Conservation (phyloP, 495 filamentous ascomycete species). For the Mycothermus thermophilus region DNA sequence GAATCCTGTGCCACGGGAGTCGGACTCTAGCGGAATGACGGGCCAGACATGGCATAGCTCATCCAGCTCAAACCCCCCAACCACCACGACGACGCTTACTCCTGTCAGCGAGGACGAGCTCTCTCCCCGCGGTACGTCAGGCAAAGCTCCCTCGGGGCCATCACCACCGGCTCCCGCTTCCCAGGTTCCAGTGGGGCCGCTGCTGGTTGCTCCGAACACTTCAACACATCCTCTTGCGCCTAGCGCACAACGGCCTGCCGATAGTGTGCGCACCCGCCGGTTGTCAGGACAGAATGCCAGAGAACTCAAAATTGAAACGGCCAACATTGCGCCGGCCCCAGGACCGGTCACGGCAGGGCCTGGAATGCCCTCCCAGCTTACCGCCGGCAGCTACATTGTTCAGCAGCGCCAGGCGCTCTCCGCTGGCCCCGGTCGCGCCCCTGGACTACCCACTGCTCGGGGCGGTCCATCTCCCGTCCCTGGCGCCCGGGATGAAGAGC, state of each 20-base stretch:
- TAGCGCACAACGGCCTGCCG: too few species aligned
- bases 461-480: slow-evolving; percentile 22
- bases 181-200: too few species aligned
- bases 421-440: slow-evolving; percentile 20
- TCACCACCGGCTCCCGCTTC: too few species aligned
- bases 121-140: too few species aligned
- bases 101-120: slow-evolving; percentile 55
- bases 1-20: slow-evolving; percentile 70
- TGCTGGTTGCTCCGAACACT: too few species aligned
- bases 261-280: slow-evolving; percentile 63
- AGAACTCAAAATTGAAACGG: slow-evolving; percentile 84
- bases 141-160: too few species aligned
- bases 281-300: slow-evolving; percentile 66
- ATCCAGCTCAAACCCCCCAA: slow-evolving; percentile 61
- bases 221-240: too few species aligned
- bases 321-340: slow-evolving; percentile 23
- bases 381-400: slow-evolving; percentile 25
- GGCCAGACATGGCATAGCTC: slow-evolving; percentile 83
- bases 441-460: slow-evolving; percentile 17
- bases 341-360: slow-evolving; percentile 27
- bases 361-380: slow-evolving; percentile 30
- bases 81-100: slow-evolving; percentile 55
- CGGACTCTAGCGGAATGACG: slow-evolving; percentile 74
- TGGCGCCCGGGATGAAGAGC: slow-evolving; percentile 4
- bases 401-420: slow-evolving; percentile 34